Evolutionary conservation across 73 alveolate genomes (phyloP), one percentile per base, ranked within the genome.

Genomic region (Stentor roeselii): DNA sequence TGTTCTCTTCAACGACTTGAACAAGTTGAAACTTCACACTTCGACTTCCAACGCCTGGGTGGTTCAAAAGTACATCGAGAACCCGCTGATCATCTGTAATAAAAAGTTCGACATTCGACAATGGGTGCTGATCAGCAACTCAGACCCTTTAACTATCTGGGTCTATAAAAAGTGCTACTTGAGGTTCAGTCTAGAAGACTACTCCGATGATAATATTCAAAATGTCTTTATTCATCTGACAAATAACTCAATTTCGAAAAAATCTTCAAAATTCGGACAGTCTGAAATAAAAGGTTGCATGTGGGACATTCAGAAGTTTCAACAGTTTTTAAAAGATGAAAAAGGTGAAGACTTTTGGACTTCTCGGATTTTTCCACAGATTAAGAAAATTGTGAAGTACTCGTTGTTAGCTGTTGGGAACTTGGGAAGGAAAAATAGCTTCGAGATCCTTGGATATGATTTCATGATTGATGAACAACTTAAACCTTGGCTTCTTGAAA

Each of bases 401-500:
- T 84, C 97, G 59, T 87, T 97, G 11, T 89, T 86, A 88, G 83
- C 98, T 75, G 99, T 95, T 30, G 86, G 95, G 86, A 99, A 97
- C 84, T 86, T 96, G 31, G 97, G 95, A 78, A 86, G 90, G 77
- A 92, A 98, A 61, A 87, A 93, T 80, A 83, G 97, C 58, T 88
- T 88, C 78, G 99, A 96, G 91, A 77, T 97, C 77, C 91, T 90
- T 67, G 99, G 99, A 40, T 97, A 93, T 89, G 99, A 97, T 90
- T 89, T 96, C 34, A 96, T 95, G 99, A 95, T 95, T n/a, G 99
- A 95, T 77, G 98, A 95, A 31, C 86, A 91, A 39, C 88, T 86
- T 38, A 88, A 93, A 61, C 90, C 93, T 67, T 95, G 98, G 97
- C 92, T 95, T 21, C 88, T 95, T 38, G 99, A 95, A 83, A 92